These are phyloP conservation scores for Oryza rufipogon DNA, from an alignment of 176 grass and related monocot genomes.

Conservation along the genomic window DNA sequence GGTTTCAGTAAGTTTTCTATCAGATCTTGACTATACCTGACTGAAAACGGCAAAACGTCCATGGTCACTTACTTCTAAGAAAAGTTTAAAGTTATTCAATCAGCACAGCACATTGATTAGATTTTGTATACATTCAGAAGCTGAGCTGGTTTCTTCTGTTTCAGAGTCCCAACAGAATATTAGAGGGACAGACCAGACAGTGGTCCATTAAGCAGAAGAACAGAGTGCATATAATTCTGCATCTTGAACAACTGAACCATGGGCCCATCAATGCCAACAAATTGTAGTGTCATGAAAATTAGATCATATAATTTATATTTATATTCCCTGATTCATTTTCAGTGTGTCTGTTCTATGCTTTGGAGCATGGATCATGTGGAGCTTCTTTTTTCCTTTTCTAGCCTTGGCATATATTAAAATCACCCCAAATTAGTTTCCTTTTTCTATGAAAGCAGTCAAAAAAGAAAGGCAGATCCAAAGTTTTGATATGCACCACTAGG, in stretches of 20 bases:
- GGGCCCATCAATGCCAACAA: constrained; percentile 38
- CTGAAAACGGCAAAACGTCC: not conserved
- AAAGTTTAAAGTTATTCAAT: not conserved
- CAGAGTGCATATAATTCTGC: constrained; percentile 46
- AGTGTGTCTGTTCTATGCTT: constrained; percentile 24
- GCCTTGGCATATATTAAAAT: not conserved
- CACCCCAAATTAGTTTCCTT: constrained; percentile 26
- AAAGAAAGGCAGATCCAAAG: constrained; percentile 42
- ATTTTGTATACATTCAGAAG: constrained; percentile 33
- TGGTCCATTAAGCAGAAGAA: constrained; percentile 43
- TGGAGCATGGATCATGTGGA: constrained; percentile 46
- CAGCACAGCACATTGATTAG: not conserved
- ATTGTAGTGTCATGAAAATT: constrained; percentile 41
- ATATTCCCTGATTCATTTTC: constrained; percentile 44
- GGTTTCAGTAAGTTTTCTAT: not conserved
- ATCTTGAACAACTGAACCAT: constrained; percentile 47
- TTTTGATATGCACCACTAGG: not conserved
- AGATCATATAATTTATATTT: constrained; percentile 28
- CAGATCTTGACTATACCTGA: not conserved
- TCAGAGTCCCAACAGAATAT: constrained; percentile 38
- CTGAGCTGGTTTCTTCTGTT: constrained; percentile 29
- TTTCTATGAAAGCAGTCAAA: constrained; percentile 52
- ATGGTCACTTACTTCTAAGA: not conserved
- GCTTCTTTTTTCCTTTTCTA: constrained; percentile 27
- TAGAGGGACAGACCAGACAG: constrained; percentile 43